Percentiles rank a stretch among this genome's conserved stretches.
Conservation (phyloP, 768 basidiomycete species). For the Agaricus sinodeliciosus region DNA sequence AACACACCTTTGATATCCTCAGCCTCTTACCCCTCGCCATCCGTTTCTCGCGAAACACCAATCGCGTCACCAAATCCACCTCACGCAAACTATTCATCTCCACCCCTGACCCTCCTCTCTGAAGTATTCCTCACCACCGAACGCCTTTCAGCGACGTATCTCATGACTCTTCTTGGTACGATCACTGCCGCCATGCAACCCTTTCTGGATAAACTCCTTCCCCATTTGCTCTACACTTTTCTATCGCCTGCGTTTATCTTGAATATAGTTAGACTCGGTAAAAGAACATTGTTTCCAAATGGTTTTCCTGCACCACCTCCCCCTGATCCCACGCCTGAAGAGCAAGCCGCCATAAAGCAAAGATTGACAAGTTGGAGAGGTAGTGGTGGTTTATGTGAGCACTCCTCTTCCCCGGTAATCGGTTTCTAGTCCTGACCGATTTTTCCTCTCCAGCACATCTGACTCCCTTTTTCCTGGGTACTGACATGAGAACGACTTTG, state of each 20-base stretch:
- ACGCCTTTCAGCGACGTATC: constrained; percentile 40
- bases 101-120: constrained; percentile 36
- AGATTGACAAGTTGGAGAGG: constrained; percentile 33
- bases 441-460: constrained; percentile 28
- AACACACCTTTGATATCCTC: constrained; percentile 15
- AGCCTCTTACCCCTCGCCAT: constrained; percentile 10
- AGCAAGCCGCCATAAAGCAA: constrained; percentile 56
- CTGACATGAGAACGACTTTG: constrained; percentile 41
- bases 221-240: constrained; percentile 52
- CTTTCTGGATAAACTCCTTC: constrained; percentile 68
- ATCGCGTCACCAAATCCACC: not conserved
- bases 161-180: constrained; percentile 41
- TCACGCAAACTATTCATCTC: constrained; percentile 28
- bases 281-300: constrained; percentile 77
- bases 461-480: constrained; percentile 48
- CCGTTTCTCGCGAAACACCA: constrained; percentile 11
- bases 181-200: constrained; percentile 38
- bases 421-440: not conserved
- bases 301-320: constrained; percentile 78
- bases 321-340: constrained; percentile 69
- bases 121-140: constrained; percentile 42
- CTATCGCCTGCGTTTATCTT: constrained; percentile 49
- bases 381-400: constrained; percentile 28
- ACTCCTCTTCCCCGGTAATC: not conserved
- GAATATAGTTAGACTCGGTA: constrained; percentile 45